Percentiles rank a stretch among this genome's conserved stretches.
Evolutionary conservation across 2,329 filamentous ascomycete genomes (phyloP).

Genomic region (Aureobasidium sp.): DNA sequence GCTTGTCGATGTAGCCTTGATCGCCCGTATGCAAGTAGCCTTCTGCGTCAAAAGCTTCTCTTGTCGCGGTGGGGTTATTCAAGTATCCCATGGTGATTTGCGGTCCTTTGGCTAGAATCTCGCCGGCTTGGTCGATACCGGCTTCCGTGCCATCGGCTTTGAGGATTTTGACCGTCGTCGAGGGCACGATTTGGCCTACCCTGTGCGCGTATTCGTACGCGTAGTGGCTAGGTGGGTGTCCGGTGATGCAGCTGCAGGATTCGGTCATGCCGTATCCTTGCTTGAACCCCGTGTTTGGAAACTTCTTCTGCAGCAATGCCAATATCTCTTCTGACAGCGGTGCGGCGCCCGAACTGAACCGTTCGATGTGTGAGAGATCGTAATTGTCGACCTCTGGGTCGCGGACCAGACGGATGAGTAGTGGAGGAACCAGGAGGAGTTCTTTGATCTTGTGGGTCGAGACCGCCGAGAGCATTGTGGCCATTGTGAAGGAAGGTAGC

Average conservation of each 20-base stretch:
- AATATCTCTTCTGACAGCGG: conserved; percentile 53
- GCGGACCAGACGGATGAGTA: conserved; percentile 54
- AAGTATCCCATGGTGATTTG: conserved; percentile 35
- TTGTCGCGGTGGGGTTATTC: conserved; percentile 28
- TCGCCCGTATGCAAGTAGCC: conserved; percentile 55
- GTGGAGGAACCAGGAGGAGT: conserved; percentile 53
- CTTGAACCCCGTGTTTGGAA: conserved; percentile 55
- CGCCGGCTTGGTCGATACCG: conserved; percentile 46
- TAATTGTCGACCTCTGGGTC: conserved; percentile 50
- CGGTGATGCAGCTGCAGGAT: conserved; percentile 56
- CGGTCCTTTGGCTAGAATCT: conserved; percentile 34
- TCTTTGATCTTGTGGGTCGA: conserved; percentile 49
- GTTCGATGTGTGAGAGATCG: conserved; percentile 48
- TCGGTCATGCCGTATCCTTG: conserved; percentile 66
- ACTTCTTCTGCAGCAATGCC: conserved; percentile 47
- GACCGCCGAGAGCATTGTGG: conserved; percentile 48
- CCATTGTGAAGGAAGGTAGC: conserved; percentile 58
- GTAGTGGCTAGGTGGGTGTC: conserved; percentile 51
- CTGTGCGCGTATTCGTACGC: conserved; percentile 51
- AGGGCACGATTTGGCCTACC: conserved; percentile 51
- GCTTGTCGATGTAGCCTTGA: conserved; percentile 47
- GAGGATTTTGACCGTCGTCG: conserved; percentile 55
- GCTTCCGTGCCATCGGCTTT: conserved; percentile 50
- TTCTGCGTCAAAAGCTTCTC: conserved; percentile 40
- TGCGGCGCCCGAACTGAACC: conserved; percentile 56